These are phyloP conservation scores for Linnemannia exigua DNA, from an alignment of 192 early-diverging fungal species.

Conservation along the genomic window DNA sequence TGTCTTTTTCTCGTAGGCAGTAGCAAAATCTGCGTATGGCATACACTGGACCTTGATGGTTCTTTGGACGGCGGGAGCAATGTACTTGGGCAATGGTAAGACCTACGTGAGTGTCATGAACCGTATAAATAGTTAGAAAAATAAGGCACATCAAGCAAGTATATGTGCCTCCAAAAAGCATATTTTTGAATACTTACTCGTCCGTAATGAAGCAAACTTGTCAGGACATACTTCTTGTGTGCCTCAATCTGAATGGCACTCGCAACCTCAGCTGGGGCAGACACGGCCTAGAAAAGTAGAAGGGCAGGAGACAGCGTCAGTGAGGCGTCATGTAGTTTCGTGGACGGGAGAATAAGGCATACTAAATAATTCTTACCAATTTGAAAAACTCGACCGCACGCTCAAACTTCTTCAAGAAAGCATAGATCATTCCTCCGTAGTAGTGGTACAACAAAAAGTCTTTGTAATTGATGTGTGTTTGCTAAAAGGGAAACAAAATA, in stretches of 20 bases:
- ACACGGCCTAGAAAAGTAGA: conserved; percentile 60
- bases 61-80: conserved; percentile 61
- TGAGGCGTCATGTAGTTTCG: not conserved
- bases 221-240: conserved; percentile 77
- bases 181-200: conserved; percentile 39
- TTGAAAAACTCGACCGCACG: conserved; percentile 73
- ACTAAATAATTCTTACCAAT: conserved; percentile 54
- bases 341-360: not conserved
- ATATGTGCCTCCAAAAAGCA: not conserved
- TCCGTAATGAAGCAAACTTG: conserved; percentile 73
- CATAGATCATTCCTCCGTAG: conserved; percentile 82
- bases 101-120: conserved; percentile 31
- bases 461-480: conserved; percentile 54
- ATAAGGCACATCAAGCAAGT: not conserved
- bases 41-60: conserved; percentile 51
- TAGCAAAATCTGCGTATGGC: conserved; percentile 71
- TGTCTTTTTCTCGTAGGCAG: conserved; percentile 68
- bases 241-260: conserved; percentile 85
- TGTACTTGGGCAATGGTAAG: conserved; percentile 65
- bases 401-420: conserved; percentile 74
- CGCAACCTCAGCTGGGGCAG: conserved; percentile 71
- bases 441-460: conserved; percentile 83
- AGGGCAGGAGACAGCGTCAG: not conserved
- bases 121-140: not conserved
- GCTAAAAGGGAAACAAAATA: conserved; percentile 29